Evolutionary conservation across 768 basidiomycete genomes (phyloP), one percentile per base, ranked within the genome.

Genomic region (Leccinum fibrillosum): DNA sequence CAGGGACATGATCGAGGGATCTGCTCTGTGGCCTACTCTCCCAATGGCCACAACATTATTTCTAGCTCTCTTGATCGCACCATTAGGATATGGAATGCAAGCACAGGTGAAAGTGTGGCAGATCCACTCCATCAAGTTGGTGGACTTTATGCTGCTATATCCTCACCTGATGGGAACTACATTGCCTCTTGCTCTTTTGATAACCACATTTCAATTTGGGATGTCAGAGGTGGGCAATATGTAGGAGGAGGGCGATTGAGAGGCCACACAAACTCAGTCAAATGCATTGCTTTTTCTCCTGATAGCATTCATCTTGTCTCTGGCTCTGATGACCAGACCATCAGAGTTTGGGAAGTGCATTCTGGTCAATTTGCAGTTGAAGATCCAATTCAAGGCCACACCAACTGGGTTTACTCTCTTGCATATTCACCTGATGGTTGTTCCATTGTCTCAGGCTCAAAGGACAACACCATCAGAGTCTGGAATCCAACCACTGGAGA

Each of bases 351-450:
- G 64, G 17, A 67, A 51, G 9, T 53, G 51, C 49, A 50, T 26
- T 64, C 65, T 64, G 52, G 55, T 5, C 13, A 64, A 21, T 37
- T 9, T 39, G 8, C 49, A 3, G 17, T 42, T 42, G 8, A 8
- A 42, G 56, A 44, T 39, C 52, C 58, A 51, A 25, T 64, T 2
- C 0, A 0, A 3, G 66, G 54, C 2, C 64, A 65, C 6, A 57
- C 58, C 0, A 7, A 21, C 12, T 56, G 57, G 53, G 5, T 65
- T 17, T 53, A 23, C 19, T 65, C 64, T 53, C 23, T 65, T 50
- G 56, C 60, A 53, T 61, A 55, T 66, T 57, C 74, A 42, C 69
- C 74, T 34, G 66, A 73, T 59, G 72, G 72, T 2, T 64, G 44
- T 9, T 25, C 54, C 13, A 45, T 68, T 53, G 55, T 45, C 37